These are phyloP conservation scores for Lepidium sativum DNA, from an alignment of 345 rosid species.

Conservation along the genomic window DNA sequence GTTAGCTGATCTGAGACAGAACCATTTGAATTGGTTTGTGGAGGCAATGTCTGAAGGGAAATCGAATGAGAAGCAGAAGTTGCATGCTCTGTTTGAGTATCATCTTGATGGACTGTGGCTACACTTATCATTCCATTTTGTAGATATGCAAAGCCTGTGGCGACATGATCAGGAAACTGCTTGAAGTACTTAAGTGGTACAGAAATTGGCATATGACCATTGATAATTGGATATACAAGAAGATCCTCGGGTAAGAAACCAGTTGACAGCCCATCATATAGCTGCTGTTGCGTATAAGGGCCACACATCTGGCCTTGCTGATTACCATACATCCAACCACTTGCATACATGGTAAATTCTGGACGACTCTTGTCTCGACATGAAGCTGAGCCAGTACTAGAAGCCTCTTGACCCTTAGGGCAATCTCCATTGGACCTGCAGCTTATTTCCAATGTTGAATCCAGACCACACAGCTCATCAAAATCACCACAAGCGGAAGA, in stretches of 20 bases:
- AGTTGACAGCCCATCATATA: conserved; percentile 66
- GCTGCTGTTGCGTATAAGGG: conserved; percentile 80
- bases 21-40: conserved; percentile 23
- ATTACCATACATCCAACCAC: conserved; percentile 86
- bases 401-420: conserved; percentile 38
- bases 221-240: conserved; percentile 69
- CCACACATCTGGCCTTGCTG: conserved; percentile 91
- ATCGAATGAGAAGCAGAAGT: conserved; percentile 19
- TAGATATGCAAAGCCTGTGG: conserved; percentile 69
- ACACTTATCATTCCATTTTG: conserved; percentile 25
- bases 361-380: conserved; percentile 32
- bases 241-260: conserved; percentile 86
- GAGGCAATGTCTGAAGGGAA: conserved; percentile 25
- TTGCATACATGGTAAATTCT: conserved; percentile 38
- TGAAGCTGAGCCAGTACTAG: conserved; percentile 33
- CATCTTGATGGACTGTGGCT: conserved; percentile 21
- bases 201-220: conserved; percentile 48
- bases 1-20: conserved; percentile 21
- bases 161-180: conserved; percentile 83
- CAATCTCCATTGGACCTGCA: conserved; percentile 57
- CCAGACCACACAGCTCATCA: conserved; percentile 32
- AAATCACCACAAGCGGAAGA: conserved; percentile 29
- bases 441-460: conserved; percentile 38
- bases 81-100: conserved; percentile 22
- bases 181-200: conserved; percentile 78